Percentiles rank a stretch among this genome's conserved stretches.
Evolutionary conservation across 768 basidiomycete genomes (phyloP).

Genomic region (Pleurotus sapidus): DNA sequence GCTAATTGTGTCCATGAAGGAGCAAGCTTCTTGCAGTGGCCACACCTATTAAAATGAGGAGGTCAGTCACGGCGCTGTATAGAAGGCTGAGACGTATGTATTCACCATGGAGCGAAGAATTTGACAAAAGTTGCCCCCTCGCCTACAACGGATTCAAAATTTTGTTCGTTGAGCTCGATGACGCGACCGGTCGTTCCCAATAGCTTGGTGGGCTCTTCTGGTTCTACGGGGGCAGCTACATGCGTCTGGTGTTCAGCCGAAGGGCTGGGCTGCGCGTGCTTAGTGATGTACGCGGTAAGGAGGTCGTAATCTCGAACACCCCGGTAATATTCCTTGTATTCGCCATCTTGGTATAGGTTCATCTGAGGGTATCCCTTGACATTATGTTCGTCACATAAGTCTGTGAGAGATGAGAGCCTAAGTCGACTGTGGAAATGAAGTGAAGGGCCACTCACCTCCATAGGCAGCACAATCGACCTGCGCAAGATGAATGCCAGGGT

Average conservation of each 20-base stretch:
- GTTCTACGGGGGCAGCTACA: constrained; percentile 13
- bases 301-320: constrained; percentile 50
- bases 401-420: constrained; percentile 33
- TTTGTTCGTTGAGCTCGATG: constrained; percentile 27
- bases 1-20: constrained; percentile 81
- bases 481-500: constrained; percentile 60
- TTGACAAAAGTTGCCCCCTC: constrained; percentile 48
- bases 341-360: constrained; percentile 68
- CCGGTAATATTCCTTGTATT: constrained; percentile 53
- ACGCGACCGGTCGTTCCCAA: constrained; percentile 29
- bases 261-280: constrained; percentile 26
- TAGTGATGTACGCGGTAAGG: constrained; percentile 53
- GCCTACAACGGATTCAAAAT: constrained; percentile 36
- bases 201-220: constrained; percentile 4
- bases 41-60: constrained; percentile 53
- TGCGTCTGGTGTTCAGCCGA: constrained; percentile 12
- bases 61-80: neutral
- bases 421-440: neutral
- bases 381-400: constrained; percentile 72
- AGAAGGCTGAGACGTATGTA: constrained; percentile 8
- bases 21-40: constrained; percentile 94
- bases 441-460: constrained; percentile 55
- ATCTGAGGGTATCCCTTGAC: constrained; percentile 76
- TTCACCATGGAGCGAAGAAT: constrained; percentile 89
- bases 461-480: constrained; percentile 80